phyloP scores from a whole-genome alignment of 2,329 filamentous ascomycete species.

The Aspergillus spinulosporus region DNA sequence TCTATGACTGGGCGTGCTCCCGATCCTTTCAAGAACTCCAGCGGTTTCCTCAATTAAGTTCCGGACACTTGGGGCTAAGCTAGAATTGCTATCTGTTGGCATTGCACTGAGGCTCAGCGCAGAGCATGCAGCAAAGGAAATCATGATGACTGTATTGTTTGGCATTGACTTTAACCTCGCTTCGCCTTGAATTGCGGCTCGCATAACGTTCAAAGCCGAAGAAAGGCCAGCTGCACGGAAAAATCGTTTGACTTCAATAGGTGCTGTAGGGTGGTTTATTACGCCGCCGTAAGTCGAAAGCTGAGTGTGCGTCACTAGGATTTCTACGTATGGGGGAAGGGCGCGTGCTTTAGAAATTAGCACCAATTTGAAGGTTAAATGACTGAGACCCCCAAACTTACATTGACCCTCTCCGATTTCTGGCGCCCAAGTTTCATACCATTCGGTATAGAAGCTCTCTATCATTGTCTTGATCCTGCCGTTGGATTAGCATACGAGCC shows the following conservation, averaged over 20 bases:
- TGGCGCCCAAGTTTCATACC: conserved; percentile 64
- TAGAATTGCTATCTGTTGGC: conserved; percentile 56
- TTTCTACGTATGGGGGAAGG: conserved; percentile 72
- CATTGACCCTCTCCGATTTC: conserved; percentile 57
- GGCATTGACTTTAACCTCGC: conserved; percentile 71
- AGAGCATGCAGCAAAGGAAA: conserved; percentile 71
- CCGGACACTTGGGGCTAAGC: conserved; percentile 63
- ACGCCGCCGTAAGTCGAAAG: conserved; percentile 74
- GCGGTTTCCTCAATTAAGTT: conserved; percentile 68
- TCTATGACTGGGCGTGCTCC: conserved; percentile 64
- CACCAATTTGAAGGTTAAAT: neutral
- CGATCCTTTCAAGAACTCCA: conserved; percentile 67
- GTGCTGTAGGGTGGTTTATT: conserved; percentile 72
- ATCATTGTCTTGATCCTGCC: conserved; percentile 58
- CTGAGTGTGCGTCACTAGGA: conserved; percentile 70
- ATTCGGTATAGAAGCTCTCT: conserved; percentile 65
- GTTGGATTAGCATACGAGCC: conserved; percentile 13
- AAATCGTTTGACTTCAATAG: conserved; percentile 68
- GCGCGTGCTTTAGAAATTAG: conserved; percentile 45
- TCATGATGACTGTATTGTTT: conserved; percentile 78
- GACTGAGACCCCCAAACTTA: conserved; percentile 27
- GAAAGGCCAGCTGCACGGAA: conserved; percentile 71
- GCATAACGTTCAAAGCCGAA: conserved; percentile 72
- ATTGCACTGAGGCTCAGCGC: conserved; percentile 65
- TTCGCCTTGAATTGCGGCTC: conserved; percentile 71